A percentile compares a stretch with the other conserved stretches of the same genome.
Conservation (phyloP, 2,329 filamentous ascomycete species). For the Claviceps africana region DNA sequence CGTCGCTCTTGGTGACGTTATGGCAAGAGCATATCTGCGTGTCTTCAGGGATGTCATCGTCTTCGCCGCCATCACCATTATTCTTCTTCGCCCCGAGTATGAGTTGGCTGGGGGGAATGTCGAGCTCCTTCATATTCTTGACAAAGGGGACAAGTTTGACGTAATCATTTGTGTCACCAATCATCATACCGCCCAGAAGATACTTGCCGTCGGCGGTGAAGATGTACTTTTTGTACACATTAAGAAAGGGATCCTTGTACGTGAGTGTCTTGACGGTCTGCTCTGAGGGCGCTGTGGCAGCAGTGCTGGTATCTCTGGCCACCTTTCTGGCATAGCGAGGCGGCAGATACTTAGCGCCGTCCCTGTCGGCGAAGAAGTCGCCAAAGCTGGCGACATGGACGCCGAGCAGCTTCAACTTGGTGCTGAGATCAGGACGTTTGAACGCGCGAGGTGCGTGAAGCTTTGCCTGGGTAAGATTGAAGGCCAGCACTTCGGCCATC, state of each 20-base stretch:
- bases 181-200: constrained; percentile 92
- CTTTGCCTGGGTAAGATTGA: constrained; percentile 77
- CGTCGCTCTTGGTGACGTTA: constrained; percentile 77
- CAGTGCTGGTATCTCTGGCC: neutral
- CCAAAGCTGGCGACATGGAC: constrained; percentile 89
- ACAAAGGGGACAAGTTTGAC: constrained; percentile 80
- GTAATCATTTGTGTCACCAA: constrained; percentile 82
- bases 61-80: constrained; percentile 53
- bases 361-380: constrained; percentile 81
- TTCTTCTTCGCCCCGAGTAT: constrained; percentile 65
- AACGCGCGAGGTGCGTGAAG: constrained; percentile 56
- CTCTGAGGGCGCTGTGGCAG: neutral
- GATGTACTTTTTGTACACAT: constrained; percentile 87
- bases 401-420: constrained; percentile 77
- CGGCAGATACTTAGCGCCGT: constrained; percentile 66
- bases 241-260: constrained; percentile 77
- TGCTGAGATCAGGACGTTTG: constrained; percentile 75
- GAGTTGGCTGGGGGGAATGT: constrained; percentile 65
- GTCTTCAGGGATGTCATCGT: constrained; percentile 66
- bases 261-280: constrained; percentile 60
- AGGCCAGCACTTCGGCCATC: constrained; percentile 83
- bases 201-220: constrained; percentile 86
- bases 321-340: constrained; percentile 31
- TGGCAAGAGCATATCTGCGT: constrained; percentile 88
- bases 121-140: constrained; percentile 66